These are phyloP conservation scores for Erodium moschatum DNA, from an alignment of 441 rosid species.

Conservation along the genomic window DNA sequence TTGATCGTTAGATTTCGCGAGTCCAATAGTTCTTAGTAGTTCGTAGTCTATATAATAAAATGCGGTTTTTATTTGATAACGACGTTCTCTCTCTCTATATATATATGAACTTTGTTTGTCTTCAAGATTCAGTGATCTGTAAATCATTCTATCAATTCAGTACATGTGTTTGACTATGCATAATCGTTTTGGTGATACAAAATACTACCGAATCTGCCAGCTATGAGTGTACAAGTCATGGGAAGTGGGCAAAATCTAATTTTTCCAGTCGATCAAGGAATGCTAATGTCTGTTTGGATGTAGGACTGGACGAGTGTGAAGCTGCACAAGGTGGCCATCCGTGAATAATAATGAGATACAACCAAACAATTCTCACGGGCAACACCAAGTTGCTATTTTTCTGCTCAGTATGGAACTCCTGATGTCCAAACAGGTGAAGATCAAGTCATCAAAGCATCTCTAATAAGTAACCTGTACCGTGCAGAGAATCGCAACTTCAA, in stretches of 20 bases:
- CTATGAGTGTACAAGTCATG: slow-evolving; percentile 60
- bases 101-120: background rate
- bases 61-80: no score
- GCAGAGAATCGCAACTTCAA: slow-evolving; percentile 13
- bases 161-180: background rate
- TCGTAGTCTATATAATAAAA: no score
- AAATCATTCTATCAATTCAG: background rate
- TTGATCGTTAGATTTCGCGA: no score
- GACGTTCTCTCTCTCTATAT: no score
- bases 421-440: slow-evolving; percentile 31
- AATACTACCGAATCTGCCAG: background rate
- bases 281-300: no score
- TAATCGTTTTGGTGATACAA: no score
- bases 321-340: no score
- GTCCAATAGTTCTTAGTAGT: no score
- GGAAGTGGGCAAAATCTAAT: slow-evolving; percentile 68
- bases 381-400: slow-evolving; percentile 56
- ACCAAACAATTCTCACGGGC: no score
- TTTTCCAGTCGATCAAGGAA: slow-evolving; percentile 15
- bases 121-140: background rate
- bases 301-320: no score
- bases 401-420: slow-evolving; percentile 43
- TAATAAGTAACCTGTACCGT: slow-evolving; percentile 13
- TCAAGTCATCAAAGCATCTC: slow-evolving; percentile 13
- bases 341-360: no score